Conservation (phyloP, 2,329 filamentous ascomycete genomes). For the Arthrobotrys iridis region DNA sequence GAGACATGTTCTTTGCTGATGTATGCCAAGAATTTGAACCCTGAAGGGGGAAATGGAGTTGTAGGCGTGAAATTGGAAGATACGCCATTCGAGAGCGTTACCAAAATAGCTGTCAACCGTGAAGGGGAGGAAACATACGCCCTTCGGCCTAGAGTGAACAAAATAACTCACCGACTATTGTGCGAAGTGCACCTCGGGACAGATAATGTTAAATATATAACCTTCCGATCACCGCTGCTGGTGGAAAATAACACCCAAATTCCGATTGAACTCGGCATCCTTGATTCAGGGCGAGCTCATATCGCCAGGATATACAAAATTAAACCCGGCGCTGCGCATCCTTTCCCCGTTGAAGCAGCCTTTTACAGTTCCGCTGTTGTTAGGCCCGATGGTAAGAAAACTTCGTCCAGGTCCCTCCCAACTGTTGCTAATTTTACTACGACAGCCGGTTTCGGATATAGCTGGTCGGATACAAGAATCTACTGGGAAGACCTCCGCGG, state of each 20-base stretch:
- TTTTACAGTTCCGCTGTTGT: constrained; percentile 89
- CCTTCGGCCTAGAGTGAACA: constrained; percentile 84
- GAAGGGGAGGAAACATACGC: constrained; percentile 93
- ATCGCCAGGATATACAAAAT: constrained; percentile 98
- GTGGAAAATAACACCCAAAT: constrained; percentile 98
- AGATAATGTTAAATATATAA: constrained; percentile 98
- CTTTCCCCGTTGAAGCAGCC: constrained; percentile 89
- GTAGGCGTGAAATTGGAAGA: constrained; percentile 87
- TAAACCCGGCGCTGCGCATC: constrained; percentile 85
- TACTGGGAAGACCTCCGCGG: constrained; percentile 94
- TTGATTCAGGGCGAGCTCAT: constrained; percentile 84
- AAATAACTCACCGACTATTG: constrained; percentile 85
- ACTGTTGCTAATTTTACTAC: constrained; percentile 25
- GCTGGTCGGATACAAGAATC: constrained; percentile 88
- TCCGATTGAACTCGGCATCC: constrained; percentile 90
- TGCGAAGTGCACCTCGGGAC: constrained; percentile 90
- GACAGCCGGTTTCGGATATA: constrained; percentile 84
- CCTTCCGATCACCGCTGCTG: constrained; percentile 86
- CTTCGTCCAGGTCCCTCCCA: too few relatives aligned
- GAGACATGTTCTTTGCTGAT: neutral
- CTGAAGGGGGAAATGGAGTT: constrained; percentile 80
- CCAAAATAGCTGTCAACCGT: constrained; percentile 87
- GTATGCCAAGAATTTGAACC: constrained; percentile 74
- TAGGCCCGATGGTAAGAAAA: constrained; percentile 74
- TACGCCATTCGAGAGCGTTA: constrained; percentile 90